phyloP scores from a whole-genome alignment of 352 stramenopile species.

The Phytophthora quininea region DNA sequence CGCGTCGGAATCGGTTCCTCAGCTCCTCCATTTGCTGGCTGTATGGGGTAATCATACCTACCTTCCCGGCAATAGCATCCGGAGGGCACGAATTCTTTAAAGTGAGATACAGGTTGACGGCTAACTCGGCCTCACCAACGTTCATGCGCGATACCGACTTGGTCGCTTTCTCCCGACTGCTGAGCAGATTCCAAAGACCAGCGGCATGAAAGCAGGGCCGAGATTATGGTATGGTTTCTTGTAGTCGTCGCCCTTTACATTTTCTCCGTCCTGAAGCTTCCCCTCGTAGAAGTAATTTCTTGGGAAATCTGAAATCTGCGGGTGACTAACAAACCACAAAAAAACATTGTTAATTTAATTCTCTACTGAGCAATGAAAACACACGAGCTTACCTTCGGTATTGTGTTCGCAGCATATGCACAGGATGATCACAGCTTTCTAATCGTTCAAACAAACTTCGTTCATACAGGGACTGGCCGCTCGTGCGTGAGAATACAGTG shows the following conservation, averaged over 20 bases:
- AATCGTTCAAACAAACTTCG: conserved; percentile 93
- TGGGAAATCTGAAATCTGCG: conserved; percentile 84
- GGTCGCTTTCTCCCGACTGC: conserved; percentile 70
- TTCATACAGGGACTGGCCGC: conserved; percentile 87
- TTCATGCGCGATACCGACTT: conserved; percentile 87
- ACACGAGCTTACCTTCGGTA: conserved; percentile 65
- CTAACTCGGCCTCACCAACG: conserved; percentile 78
- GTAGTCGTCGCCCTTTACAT: conserved; percentile 70
- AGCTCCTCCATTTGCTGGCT: conserved; percentile 92
- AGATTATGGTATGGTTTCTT: conserved; percentile 82
- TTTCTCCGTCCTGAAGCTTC: conserved; percentile 85
- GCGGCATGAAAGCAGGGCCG: conserved; percentile 69
- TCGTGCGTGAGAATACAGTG: conserved; percentile 92
- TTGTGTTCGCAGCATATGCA: conserved; percentile 90
- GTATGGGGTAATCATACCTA: conserved; percentile 91
- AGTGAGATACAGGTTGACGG: conserved; percentile 88
- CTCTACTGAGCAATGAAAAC: not conserved
- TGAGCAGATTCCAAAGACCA: conserved; percentile 88
- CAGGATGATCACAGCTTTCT: conserved; percentile 85
- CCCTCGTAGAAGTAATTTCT: conserved; percentile 87
- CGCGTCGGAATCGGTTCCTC: conserved; percentile 53
- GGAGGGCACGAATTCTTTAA: conserved; percentile 85
- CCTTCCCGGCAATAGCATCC: conserved; percentile 75
- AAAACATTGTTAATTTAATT: not conserved
- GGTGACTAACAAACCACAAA: conserved; percentile 52